Conservation (phyloP, 345 rosid genomes). For the Gossypioides kirkii region DNA sequence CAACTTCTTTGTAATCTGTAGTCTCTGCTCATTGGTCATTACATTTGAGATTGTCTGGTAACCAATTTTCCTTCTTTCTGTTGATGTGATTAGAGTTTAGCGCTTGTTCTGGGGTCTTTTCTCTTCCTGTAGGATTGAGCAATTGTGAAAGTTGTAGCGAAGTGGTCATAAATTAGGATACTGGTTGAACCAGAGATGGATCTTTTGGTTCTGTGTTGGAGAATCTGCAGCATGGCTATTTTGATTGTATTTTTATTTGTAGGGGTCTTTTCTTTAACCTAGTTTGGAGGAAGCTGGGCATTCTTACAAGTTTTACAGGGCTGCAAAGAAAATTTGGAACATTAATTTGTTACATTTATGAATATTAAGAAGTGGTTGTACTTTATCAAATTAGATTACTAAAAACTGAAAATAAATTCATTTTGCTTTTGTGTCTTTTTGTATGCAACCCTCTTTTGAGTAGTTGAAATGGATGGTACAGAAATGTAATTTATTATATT, state of each 20-base stretch:
- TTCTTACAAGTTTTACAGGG: background rate
- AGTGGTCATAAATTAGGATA: background rate
- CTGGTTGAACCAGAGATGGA: background rate
- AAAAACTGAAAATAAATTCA: background rate
- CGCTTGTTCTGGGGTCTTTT: background rate
- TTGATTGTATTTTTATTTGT: background rate
- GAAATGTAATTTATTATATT: background rate
- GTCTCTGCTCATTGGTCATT: too few relatives aligned
- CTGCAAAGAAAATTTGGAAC: background rate
- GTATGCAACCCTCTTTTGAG: background rate
- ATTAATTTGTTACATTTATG: background rate
- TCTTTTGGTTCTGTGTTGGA: background rate
- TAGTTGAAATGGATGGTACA: background rate
- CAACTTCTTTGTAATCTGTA: background rate
- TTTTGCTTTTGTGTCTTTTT: background rate
- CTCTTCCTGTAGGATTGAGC: background rate
- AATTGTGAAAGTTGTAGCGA: too few relatives aligned
- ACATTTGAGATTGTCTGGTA: background rate
- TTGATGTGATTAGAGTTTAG: background rate
- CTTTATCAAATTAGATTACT: slow-evolving; percentile 4
- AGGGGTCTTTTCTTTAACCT: background rate
- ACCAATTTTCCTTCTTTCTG: background rate
- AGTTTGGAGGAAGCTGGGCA: background rate
- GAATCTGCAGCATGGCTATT: background rate
- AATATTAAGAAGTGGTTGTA: background rate